Conservation (phyloP, 768 basidiomycete species). For the Saitozyma sp. region DNA sequence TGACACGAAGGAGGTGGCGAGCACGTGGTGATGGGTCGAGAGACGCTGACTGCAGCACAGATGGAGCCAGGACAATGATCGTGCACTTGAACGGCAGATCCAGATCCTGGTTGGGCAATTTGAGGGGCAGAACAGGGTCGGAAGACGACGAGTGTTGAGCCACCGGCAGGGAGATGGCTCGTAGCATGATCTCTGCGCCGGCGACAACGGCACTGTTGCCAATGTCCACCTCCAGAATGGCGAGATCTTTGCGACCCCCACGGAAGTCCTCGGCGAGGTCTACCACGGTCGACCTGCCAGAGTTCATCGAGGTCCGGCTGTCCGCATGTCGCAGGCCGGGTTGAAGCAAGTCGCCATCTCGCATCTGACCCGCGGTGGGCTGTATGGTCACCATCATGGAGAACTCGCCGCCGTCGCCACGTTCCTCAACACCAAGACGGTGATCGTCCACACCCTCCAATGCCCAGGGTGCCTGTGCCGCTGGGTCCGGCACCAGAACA, state of each 20-base stretch:
- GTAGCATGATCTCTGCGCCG: conserved; percentile 54
- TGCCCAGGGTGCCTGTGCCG: conserved; percentile 37
- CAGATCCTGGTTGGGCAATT: conserved; percentile 15
- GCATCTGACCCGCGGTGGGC: conserved; percentile 11
- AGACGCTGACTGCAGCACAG: conserved; percentile 64
- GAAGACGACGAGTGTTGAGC: conserved; percentile 58
- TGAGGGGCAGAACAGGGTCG: conserved; percentile 26
- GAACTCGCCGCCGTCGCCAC: conserved; percentile 34
- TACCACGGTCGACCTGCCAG: conserved; percentile 54
- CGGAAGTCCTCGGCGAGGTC: conserved; percentile 52
- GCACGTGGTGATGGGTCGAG: conserved; percentile 60
- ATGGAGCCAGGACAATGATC: conserved; percentile 76
- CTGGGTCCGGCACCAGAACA: conserved; percentile 32
- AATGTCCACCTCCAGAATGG: conserved; percentile 64
- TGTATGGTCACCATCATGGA: conserved; percentile 38
- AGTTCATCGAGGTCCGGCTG: conserved; percentile 51
- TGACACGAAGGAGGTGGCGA: conserved; percentile 74
- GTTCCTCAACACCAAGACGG: conserved; percentile 27
- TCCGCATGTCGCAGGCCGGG: conserved; percentile 37
- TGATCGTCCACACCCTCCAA: conserved; percentile 37
- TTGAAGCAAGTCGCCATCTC: conserved; percentile 27
- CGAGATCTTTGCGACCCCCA: conserved; percentile 61
- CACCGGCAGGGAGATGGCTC: conserved; percentile 39
- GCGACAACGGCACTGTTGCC: conserved; percentile 49
- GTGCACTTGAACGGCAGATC: conserved; percentile 55